Base-by-base conservation (phyloP, 257 asterid genomes). In the Salvia splendens region DNA sequence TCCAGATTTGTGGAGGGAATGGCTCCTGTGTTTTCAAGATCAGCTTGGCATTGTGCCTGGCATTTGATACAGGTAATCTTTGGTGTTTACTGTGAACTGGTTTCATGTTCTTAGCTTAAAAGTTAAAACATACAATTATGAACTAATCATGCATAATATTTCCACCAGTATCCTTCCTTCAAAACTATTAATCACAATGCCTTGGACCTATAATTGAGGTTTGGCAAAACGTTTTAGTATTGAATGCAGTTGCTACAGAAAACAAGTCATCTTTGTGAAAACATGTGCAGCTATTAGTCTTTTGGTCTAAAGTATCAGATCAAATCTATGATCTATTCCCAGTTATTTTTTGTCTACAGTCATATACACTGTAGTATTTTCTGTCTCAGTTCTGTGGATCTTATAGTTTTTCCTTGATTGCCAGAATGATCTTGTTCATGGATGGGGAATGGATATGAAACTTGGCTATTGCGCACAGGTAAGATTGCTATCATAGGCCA, bases 361-460 rank as follows among this genome's bases (percentile, higher is more conserved):
- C 12, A 8, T 14, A 12, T 1, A 61, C 28, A 48, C 5, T 4
- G 3, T 36, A 10, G 12, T 48, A 51, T 48, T 56, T n/a, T 9
- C 30, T 12, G 6, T 16, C 55, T 43, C 43, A 4, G 14, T 15
- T 36, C 62, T 6, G 61, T 63, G 7, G 60, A 33, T 30, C 70
- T 68, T 72, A 63, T 17, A 1, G 12, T 42, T 68, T 48, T 40
- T 12, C 35, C 55, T 69, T 67, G 68, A 50, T 58, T 78, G 69
- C 69, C 88, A 94, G 99, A 94, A 85, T 78, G 99, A 94, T 84
- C 99, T 94, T 74, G 97, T 94, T 75, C 99, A 91, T 78, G 99
- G 99, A 70, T 94, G 99, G 99, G 99, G 99, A 71, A 61, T 94
- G 96, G 99, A 94, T 85, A 94, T 94, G 87, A 94, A 89, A 77